Base-by-base conservation (phyloP, 345 rosid genomes). In the Ceriops decandra region DNA sequence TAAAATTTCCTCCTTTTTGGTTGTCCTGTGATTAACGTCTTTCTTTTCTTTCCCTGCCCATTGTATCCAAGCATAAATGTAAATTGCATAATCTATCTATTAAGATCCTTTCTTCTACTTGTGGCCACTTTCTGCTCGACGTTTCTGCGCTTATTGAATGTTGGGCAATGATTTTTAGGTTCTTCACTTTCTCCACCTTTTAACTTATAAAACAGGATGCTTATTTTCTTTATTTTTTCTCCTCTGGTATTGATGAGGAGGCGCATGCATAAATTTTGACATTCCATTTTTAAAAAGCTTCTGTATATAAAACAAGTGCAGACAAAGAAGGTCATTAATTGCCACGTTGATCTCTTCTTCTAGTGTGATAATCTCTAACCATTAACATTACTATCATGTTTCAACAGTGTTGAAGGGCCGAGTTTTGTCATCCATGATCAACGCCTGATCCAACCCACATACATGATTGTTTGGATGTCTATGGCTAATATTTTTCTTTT, bases 31-130 rank as follows among this genome's bases (percentile, higher is more conserved):
- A 62, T 52, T 76, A 13, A 61, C 32, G 31, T 52, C 63, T 49
- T 62, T 68, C 72, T 63, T 33, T 7, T 33, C 9, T 33, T 33
- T 33, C 36, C 21, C 64, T 38, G 42, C 49, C 49, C 30, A 53
- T 63, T 72, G 56, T 60, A 59, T 53, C 71, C 70, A 30, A 67
- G 53, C 73, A 30, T 36, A 20, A 67, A 32, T 74, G 83, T 82
- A 86, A 77, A 81, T 77, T 68, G 72, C 81, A 69, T 63, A 33
- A 74, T 64, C 36, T 74, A 63, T 71, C 57, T 52, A 52, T 71
- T 66, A 72, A 68, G 66, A 70, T 76, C 67, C 49, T 57, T 66
- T 57, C 51, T 11, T 13, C 58, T 22, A 51, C 36, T 62, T 20
- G 17, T 52, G 54, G 16, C 13, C 19, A 2, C 49, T 0, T 42